These are phyloP conservation scores for Tylopilus intermedius DNA, from an alignment of 768 basidiomycete species.

Conservation along the genomic window DNA sequence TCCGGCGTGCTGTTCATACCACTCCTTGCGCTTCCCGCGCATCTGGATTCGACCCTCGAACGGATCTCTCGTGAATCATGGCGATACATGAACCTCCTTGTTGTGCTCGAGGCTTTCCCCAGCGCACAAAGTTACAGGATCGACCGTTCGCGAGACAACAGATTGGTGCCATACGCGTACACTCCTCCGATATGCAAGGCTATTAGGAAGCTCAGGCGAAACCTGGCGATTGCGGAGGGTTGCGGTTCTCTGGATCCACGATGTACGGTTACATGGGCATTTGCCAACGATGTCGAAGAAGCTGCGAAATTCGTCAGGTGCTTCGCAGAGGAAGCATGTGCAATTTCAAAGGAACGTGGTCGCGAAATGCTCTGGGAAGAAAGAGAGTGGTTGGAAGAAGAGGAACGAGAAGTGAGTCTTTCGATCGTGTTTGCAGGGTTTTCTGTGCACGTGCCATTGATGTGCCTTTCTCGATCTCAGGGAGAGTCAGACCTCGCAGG, in stretches of 20 bases:
- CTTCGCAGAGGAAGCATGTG: constrained; percentile 57
- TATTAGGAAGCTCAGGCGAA: constrained; percentile 61
- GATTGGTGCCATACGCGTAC: constrained; percentile 40
- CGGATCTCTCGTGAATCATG: constrained; percentile 56
- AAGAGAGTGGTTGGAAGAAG: constrained; percentile 58
- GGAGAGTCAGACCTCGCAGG: constrained; percentile 56
- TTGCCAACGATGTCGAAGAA: constrained; percentile 56
- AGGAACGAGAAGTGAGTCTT: constrained; percentile 45
- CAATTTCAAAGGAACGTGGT: constrained; percentile 38
- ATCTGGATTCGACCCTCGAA: constrained; percentile 40
- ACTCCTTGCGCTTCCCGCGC: constrained; percentile 45
- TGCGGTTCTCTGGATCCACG: constrained; percentile 44
- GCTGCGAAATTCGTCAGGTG: constrained; percentile 51
- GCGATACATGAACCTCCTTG: constrained; percentile 49
- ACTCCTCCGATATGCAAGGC: constrained; percentile 66
- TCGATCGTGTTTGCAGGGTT: constrained; percentile 10
- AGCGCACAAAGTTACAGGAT: constrained; percentile 35
- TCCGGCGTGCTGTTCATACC: constrained; percentile 50
- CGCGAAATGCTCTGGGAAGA: constrained; percentile 46
- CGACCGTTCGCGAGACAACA: constrained; percentile 5
- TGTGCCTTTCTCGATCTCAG: constrained; percentile 31
- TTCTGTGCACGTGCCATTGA: constrained; percentile 11
- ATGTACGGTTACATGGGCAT: constrained; percentile 50
- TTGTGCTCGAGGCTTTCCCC: constrained; percentile 68
- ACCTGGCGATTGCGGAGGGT: constrained; percentile 58